Base-by-base conservation (phyloP, 495 filamentous ascomycete species). In the Sordaria brevicollis region DNA sequence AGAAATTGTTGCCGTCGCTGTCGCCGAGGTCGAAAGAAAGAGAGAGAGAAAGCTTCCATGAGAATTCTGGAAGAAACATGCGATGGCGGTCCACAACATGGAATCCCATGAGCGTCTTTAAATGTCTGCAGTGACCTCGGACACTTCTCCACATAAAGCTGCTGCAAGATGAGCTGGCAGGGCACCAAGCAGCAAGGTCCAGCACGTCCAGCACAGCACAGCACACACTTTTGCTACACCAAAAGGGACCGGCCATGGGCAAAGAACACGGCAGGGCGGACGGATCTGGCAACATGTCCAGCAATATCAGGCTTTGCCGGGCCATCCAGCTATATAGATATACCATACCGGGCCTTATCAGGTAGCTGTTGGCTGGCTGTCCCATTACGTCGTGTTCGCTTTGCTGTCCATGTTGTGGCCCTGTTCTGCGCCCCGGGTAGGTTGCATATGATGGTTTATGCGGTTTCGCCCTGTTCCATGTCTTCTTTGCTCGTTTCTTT, bases 91-190 rank as follows among this genome's bases (percentile, higher is more conserved):
- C 49, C 49, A 57, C 49, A 57, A 57, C 49, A 57, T 62, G 25
- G 49, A 62, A 31, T 39, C 65, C 17, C 69, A 54, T 19, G 31
- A 54, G 57, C 25, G 65, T 21, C 74, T 74, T 78, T 77, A 76
- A 76, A 76, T 75, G 67, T 70, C 71, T 71, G 65, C n/a, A 35
- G 31, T 62, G 35, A 66, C 66, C 39, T 71, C 72, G 65, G 70
- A 67, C 68, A 34, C 67, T 71, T 73, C 76, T 79, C 76, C 76
- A 75, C 77, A 71, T 73, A 54, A 62, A 62, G 49, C 66, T 74
- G 67, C 77, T 80, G 78, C 78, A 80, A 73, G 78, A 79, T 80
- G 78, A 75, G 77, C 75, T 80, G 78, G 78, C 78, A 80, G 33
- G 75, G 72, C 68, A 74, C 65, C 66, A 62, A 62, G 49, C 49